A percentile compares a stretch with the other conserved stretches of the same genome.
Conservation (phyloP, 2,329 filamentous ascomycete species). For the Ophiostoma perfectum region DNA sequence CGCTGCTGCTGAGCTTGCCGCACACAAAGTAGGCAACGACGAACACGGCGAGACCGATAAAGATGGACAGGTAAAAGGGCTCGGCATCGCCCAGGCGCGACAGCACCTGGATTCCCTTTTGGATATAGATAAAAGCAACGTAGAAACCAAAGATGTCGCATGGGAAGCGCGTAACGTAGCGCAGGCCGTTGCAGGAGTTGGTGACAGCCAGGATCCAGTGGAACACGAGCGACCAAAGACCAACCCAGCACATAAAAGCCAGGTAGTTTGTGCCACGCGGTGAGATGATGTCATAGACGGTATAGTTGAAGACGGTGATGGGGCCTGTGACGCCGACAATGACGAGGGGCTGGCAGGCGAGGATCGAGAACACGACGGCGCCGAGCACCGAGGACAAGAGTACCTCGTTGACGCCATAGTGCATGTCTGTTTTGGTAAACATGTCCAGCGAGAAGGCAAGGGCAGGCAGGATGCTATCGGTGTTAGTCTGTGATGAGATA, state of each 20-base stretch:
- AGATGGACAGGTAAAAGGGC: constrained; percentile 73
- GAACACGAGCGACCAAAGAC: constrained; percentile 78
- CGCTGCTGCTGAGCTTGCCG: constrained; percentile 60
- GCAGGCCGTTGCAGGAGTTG: constrained; percentile 83
- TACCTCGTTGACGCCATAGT: constrained; percentile 87
- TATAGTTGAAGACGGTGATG: constrained; percentile 92
- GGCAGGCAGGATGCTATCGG: constrained; percentile 71
- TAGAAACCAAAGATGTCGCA: constrained; percentile 95
- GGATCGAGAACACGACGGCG: constrained; percentile 71
- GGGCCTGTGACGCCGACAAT: constrained; percentile 89
- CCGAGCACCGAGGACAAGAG: constrained; percentile 80
- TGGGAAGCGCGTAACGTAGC: constrained; percentile 83
- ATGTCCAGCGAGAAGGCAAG: constrained; percentile 88
- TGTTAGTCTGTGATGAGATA: background rate
- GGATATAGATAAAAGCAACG: constrained; percentile 84
- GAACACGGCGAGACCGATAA: constrained; percentile 71
- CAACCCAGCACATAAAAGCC: constrained; percentile 88
- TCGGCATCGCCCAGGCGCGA: constrained; percentile 62
- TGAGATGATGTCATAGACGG: constrained; percentile 81
- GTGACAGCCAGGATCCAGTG: constrained; percentile 79
- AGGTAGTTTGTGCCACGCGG: constrained; percentile 75
- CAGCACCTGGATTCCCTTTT: constrained; percentile 84
- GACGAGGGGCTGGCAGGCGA: constrained; percentile 77
- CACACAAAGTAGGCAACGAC: constrained; percentile 70
- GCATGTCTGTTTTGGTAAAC: constrained; percentile 80